Evolutionary conservation across 164 flowering plant genomes (phyloP).

Genomic region (Vitis riparia): DNA sequence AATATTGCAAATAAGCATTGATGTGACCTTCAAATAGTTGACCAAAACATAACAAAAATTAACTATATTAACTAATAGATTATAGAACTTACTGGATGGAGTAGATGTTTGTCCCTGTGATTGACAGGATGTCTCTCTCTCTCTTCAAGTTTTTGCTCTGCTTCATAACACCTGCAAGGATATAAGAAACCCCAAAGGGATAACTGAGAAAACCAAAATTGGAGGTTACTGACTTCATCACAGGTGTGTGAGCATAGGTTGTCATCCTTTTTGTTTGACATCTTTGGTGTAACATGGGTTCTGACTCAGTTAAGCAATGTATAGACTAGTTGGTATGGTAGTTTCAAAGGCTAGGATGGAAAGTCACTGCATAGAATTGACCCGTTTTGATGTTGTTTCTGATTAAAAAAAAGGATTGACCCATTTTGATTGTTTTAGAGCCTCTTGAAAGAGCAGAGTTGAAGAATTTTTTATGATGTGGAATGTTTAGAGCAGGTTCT

Average conservation of each 20-base stretch:
- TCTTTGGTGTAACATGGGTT: background rate
- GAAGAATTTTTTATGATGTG: no score
- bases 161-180: slow-evolving; percentile 71
- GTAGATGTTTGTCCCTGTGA: slow-evolving; percentile 70
- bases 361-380: no score
- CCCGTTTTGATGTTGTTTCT: no score
- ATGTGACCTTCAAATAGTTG: background rate
- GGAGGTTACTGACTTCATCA: no score
- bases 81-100: slow-evolving; percentile 59
- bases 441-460: no score
- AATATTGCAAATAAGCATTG: background rate
- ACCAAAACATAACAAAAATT: no score
- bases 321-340: background rate
- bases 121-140: slow-evolving; percentile 86
- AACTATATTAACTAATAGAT: background rate
- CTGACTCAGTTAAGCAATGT: background rate
- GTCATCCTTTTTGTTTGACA: background rate
- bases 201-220: background rate
- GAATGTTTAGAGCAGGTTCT: no score
- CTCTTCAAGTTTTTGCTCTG: slow-evolving; percentile 78
- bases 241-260: no score
- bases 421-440: no score
- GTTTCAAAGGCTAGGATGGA: no score
- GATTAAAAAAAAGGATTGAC: no score
- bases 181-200: slow-evolving; percentile 14